Evolutionary conservation across 1,139 yeast species (phyloP), one percentile per base, ranked within the genome.

Genomic region (Nakaseomyces bracarensis): DNA sequence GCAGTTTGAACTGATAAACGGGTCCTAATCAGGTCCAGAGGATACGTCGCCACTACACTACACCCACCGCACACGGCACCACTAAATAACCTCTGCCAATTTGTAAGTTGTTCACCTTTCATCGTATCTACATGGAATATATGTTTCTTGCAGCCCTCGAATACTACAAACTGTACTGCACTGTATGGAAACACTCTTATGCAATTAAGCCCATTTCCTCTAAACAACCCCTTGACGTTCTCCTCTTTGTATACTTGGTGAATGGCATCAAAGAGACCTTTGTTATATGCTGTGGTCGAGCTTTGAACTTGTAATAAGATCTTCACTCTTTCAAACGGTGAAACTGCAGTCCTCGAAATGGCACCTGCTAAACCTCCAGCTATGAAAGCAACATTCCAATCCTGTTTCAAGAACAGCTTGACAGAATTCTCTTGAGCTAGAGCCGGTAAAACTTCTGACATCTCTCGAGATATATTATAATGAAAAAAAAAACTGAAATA

Each of bases 281-380:
- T 68, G 52, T 82, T 80, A 43, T 83, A 79, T 20, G 74, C 71
- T 13, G 66, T 65, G 7, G 71, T 58, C 2, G 54, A 46, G 28
- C 89, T 89, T 63, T 91, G 97, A 33, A 91, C 77, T 62, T 91
- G 98, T 52, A 87, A 75, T 34, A 91, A 64, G 49, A 91, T 93
- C 64, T 91, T 91, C 54, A 94, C 95, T 51, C 98, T 70, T 61
- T 91, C 98, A 63, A 91, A 78, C 1, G 98, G 98, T 3, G 96
- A 84, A 5, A 89, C 96, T 1, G 82, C 89, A 0, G 98, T 91
- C 43, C 98, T 69, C 1, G 95, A 83, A 1, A 87, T 77, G 1
- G 95, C 96, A 4, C 97, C 98, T 0, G 97, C 97, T 4, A 82
- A 66, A 4, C 87, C 87, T 18, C 89, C 89, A 16, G 82, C 78